Base-by-base conservation (phyloP, 768 basidiomycete genomes). In the Amanita thiersii region DNA sequence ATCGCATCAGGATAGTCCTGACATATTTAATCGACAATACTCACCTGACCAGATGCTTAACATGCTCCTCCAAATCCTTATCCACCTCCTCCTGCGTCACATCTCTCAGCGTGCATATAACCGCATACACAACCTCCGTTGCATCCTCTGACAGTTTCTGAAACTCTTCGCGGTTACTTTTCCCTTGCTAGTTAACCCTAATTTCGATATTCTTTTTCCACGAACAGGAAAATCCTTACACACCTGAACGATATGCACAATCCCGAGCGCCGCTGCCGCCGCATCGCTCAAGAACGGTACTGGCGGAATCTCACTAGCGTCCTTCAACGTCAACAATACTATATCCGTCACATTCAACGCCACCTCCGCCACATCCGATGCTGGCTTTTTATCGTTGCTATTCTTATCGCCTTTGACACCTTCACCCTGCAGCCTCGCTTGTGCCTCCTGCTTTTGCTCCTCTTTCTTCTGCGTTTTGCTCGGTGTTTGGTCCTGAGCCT, bases 31-130 rank as follows among this genome's bases (percentile, higher is more conserved):
- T 15, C 3, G n/a, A 14, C 26, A 12, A 9, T 14, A 36, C 33
- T 43, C 37, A 43, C 42, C 17, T 37, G 10, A 43, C 42, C n/a
- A 43, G 35, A 18, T 43, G 42, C 21, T 29, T 24, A 6, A 43
- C 18, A 28, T 43, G 35, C 21, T 43, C 42, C 26, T 28, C n/a
- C 26, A 28, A 7, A 7, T 7, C 26, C 26, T 28, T 28, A 7
- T 7, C 26, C 26, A 28, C 26, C 26, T 37, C 34, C 14, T 15
- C 15, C 3, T n/a, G 24, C 25, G 17, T 15, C 21, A 26, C 20
- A 3, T 42, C 24, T 18, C 20, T 34, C 12, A 34, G 31, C 11
- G 35, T 35, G 26, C 34, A 19, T n/a, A 43, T 14, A n/a, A 45
- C 36, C n/a, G 32, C 38, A 30, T 45, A 45, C 18, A 45, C 37